Evolutionary conservation across 139 green algal species (phyloP), one percentile per base, ranked within the genome.

Genomic region (Deuterostichococcus epilithicus): DNA sequence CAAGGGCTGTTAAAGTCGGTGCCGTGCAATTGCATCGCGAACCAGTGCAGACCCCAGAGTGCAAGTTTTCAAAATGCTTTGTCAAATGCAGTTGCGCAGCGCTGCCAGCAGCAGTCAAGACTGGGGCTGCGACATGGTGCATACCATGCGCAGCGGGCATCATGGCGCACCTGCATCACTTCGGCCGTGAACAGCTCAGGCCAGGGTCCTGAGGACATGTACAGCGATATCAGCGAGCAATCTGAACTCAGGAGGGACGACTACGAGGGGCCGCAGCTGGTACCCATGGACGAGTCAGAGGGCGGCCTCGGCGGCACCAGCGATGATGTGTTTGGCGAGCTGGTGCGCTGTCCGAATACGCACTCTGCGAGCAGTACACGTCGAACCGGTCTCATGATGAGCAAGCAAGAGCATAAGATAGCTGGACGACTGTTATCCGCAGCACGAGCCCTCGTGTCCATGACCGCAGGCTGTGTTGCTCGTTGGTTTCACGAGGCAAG

Each of bases 241-340:
- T 20, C 26, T 3, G 52, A 13, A 63, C 18, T 20, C 18, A 63
- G 28, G 18, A 20, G 52, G 58, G 58, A 23, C 28, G 72, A 52
- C 72, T 52, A 68, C 6, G 44, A 76, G 6, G 72, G 32, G n/a
- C 42, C 72, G 72, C 33, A 52, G 28, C 63, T 76, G n/a, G 72
- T 59, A 4, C 72, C 72, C 6, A 23, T 76, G 10, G 72, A 76
- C 39, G 42, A 66, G 6, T 68, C 42, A 23, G 63, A 25, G 8
- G 28, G 26, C 25, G 72, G 72, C 28, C 38, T 76, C 10, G 72
- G 72, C 44, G 72, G 72, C 72, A 68, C 72, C 42, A 68, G 42
- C n/a, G 72, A 52, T 30, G 72, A 76, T 15, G 26, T 68, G 22
- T 76, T 76, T 38, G 72, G 72, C 0, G 42, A 52, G 63, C 36